phyloP scores from a whole-genome alignment of 306 rosid species.

The Malus sieversii region DNA sequence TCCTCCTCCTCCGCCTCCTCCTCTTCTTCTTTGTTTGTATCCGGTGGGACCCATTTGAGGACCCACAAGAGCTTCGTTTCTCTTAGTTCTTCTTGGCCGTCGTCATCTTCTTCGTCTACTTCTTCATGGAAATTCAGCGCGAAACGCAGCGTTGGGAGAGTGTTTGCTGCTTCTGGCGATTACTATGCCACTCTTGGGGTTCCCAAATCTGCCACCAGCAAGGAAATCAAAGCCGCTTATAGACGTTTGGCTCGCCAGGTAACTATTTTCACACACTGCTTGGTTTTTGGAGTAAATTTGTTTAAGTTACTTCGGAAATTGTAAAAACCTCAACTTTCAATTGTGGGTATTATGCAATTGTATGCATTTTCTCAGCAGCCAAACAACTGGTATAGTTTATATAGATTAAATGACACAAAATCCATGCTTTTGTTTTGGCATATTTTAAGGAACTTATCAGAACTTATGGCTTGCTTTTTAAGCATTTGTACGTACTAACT shows the following conservation, averaged over 20 bases:
- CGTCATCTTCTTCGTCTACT: neutral
- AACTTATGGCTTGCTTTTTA: neutral
- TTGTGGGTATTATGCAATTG: neutral
- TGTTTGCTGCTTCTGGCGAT: constrained; percentile 66
- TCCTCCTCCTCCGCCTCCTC: constrained; percentile 21
- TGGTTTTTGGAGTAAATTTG: neutral
- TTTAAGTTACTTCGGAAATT: neutral
- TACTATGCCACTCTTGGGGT: constrained; percentile 84
- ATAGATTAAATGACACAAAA: neutral
- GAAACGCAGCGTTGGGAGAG: constrained; percentile 38
- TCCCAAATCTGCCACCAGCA: constrained; percentile 64
- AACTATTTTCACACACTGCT: constrained; percentile 8
- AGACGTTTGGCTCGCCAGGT: constrained; percentile 97
- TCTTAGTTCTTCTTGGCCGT: constrained; percentile 18
- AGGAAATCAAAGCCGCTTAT: constrained; percentile 92
- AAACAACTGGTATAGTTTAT: neutral
- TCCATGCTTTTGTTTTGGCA: neutral
- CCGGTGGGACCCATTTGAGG: constrained; percentile 37
- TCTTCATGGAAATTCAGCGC: constrained; percentile 17
- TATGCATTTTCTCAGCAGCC: neutral
- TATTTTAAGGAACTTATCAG: neutral
- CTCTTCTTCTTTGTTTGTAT: constrained; percentile 32
- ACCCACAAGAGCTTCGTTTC: constrained; percentile 40
- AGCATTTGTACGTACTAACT: too few relatives aligned
- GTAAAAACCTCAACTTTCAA: neutral